Percentiles rank a stretch among this genome's conserved stretches.
phyloP scores from a whole-genome alignment of 2,329 filamentous ascomycete species.

The Hypoxylon sp. region DNA sequence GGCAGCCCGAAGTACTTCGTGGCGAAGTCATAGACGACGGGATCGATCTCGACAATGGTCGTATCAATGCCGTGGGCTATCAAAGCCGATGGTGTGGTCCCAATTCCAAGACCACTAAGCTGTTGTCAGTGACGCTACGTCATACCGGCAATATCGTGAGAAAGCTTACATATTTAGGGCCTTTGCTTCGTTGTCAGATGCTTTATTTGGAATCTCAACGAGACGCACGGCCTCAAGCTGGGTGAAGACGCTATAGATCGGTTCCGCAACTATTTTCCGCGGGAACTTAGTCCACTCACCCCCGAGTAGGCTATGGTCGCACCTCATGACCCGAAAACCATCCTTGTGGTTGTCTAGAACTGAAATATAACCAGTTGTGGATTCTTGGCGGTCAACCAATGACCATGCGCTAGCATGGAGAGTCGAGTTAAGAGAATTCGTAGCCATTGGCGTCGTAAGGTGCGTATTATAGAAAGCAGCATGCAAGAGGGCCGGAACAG shows the following conservation, averaged over 20 bases:
- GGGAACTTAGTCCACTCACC: slow-evolving; percentile 83
- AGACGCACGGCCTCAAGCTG: slow-evolving; percentile 94
- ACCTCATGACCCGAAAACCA: slow-evolving; percentile 86
- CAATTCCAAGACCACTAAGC: slow-evolving; percentile 86
- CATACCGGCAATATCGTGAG: background rate
- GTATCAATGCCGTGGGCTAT: slow-evolving; percentile 91
- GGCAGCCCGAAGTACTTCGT: slow-evolving; percentile 85
- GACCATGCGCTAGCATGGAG: slow-evolving; percentile 78
- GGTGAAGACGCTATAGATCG: slow-evolving; percentile 95
- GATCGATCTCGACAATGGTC: slow-evolving; percentile 95
- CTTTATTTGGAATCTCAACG: slow-evolving; percentile 71
- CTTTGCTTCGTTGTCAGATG: slow-evolving; percentile 76
- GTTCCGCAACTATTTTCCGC: slow-evolving; percentile 77
- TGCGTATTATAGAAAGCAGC: slow-evolving; percentile 82
- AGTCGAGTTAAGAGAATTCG: slow-evolving; percentile 74
- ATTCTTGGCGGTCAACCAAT: slow-evolving; percentile 86
- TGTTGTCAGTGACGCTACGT: slow-evolving; percentile 42
- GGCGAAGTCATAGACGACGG: slow-evolving; percentile 87
- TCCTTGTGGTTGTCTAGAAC: slow-evolving; percentile 82
- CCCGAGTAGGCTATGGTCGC: slow-evolving; percentile 93
- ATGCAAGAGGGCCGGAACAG: slow-evolving; percentile 81
- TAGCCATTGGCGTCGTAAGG: slow-evolving; percentile 72
- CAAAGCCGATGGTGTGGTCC: slow-evolving; percentile 89
- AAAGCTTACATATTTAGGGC: slow-evolving; percentile 87
- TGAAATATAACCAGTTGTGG: slow-evolving; percentile 91